These are phyloP conservation scores for Vitellaria paradoxa DNA, from an alignment of 179 eudicot species.

Conservation along the genomic window DNA sequence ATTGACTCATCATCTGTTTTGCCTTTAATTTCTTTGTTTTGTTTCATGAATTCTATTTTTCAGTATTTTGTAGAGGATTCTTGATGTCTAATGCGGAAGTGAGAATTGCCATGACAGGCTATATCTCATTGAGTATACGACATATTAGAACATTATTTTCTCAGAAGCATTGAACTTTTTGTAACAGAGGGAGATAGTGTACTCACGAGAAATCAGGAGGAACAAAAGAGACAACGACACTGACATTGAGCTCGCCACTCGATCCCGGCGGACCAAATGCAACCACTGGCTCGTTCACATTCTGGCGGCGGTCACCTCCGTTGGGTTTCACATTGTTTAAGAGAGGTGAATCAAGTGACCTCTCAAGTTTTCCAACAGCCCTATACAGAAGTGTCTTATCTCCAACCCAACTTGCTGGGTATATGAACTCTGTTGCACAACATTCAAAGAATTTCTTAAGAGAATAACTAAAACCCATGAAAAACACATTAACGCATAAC, in stretches of 20 bases:
- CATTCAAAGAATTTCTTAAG: neutral
- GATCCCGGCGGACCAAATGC: conserved; percentile 97
- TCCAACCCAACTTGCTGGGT: conserved; percentile 85
- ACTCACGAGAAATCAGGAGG: conserved; percentile 84
- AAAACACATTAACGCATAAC: too few species aligned
- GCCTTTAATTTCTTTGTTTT: too few species aligned
- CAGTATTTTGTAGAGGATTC: too few species aligned
- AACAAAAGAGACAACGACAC: conserved; percentile 80
- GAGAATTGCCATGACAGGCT: too few species aligned
- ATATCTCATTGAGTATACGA: too few species aligned
- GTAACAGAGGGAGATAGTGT: neutral
- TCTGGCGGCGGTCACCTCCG: conserved; percentile 29
- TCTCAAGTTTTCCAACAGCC: conserved; percentile 61
- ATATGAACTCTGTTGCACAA: conserved; percentile 64
- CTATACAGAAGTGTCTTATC: conserved; percentile 72
- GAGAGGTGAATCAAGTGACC: conserved; percentile 69
- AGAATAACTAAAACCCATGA: neutral
- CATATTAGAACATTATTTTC: neutral
- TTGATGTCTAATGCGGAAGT: too few species aligned
- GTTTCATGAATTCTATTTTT: too few species aligned
- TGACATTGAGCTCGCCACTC: conserved; percentile 89
- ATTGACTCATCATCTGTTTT: too few species aligned
- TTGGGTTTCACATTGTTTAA: conserved; percentile 13
- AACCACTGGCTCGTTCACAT: conserved; percentile 69
- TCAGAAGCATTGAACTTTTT: too few species aligned